These are phyloP conservation scores for Schizothecium vesticola DNA, from an alignment of 495 filamentous ascomycete genomes.

Conservation along the genomic window DNA sequence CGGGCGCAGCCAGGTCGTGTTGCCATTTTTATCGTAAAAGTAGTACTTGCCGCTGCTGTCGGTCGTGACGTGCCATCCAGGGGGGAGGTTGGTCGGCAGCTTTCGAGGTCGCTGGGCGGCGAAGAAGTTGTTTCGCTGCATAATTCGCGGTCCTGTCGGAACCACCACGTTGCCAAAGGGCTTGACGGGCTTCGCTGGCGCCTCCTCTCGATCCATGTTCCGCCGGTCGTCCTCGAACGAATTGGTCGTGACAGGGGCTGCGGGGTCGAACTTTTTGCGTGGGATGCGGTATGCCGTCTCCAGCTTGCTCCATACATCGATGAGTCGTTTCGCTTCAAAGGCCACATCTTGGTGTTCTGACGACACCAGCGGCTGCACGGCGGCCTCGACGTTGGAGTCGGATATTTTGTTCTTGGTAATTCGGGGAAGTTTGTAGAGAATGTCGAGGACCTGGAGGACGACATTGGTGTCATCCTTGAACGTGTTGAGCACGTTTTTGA, in stretches of 20 bases:
- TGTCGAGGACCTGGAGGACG: conserved; percentile 81
- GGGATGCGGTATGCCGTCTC: conserved; percentile 95
- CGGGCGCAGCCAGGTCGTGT: conserved; percentile 75
- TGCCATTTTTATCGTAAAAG: conserved; percentile 71
- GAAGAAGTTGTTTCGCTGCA: conserved; percentile 58
- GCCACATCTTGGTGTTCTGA: conserved; percentile 71
- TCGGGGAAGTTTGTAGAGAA: conserved; percentile 81
- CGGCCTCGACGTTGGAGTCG: conserved; percentile 90
- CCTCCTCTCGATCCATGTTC: conserved; percentile 56
- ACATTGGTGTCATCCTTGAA: conserved; percentile 89
- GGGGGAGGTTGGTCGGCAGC: conserved; percentile 56
- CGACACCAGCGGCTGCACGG: conserved; percentile 62
- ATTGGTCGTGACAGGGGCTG: conserved; percentile 37
- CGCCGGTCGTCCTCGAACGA: conserved; percentile 62
- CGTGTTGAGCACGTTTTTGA: conserved; percentile 74
- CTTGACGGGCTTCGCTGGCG: conserved; percentile 18
- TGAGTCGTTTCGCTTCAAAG: conserved; percentile 59
- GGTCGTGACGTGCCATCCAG: conserved; percentile 72
- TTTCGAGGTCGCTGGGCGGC: conserved; percentile 54
- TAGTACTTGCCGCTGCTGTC: conserved; percentile 63
- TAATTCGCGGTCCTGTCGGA: conserved; percentile 65
- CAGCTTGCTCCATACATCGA: conserved; percentile 83
- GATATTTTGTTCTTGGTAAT: conserved; percentile 96
- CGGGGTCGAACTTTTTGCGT: conserved; percentile 54
- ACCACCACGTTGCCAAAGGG: conserved; percentile 33